Conservation (phyloP, 768 basidiomycete genomes). For the Amanita inopinata region DNA sequence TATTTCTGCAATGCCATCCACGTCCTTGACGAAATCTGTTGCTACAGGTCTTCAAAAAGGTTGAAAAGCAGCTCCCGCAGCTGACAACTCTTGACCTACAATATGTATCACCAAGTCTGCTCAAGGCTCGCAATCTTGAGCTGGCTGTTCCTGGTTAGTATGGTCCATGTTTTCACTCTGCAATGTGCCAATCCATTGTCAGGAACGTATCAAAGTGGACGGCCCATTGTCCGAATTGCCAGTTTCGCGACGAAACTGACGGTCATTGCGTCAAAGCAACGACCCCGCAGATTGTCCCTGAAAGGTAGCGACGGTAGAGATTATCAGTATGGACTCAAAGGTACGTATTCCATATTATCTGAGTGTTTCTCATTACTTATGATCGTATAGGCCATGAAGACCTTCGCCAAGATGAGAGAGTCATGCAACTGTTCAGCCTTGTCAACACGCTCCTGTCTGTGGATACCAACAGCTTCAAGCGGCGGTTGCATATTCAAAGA, state of each 20-base stretch:
- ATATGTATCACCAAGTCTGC: slow-evolving; percentile 89
- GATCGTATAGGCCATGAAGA: slow-evolving; percentile 80
- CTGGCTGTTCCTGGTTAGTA: slow-evolving; percentile 86
- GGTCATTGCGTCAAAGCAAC: slow-evolving; percentile 95
- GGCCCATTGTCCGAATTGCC: slow-evolving; percentile 68
- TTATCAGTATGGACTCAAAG: slow-evolving; percentile 89
- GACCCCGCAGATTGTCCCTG: slow-evolving; percentile 79
- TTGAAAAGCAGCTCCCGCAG: slow-evolving; percentile 88
- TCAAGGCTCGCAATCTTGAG: slow-evolving; percentile 84
- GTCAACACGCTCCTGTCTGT: slow-evolving; percentile 91
- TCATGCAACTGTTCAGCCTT: slow-evolving; percentile 97
- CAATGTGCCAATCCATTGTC: background rate
- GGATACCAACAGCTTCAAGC: slow-evolving; percentile 92
- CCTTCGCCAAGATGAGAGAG: slow-evolving; percentile 95
- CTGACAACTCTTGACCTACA: slow-evolving; percentile 89
- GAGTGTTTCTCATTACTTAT: background rate
- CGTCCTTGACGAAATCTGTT: background rate
- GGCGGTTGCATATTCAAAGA: slow-evolving; percentile 88
- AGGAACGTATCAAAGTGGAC: slow-evolving; percentile 92
- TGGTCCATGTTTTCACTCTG: background rate
- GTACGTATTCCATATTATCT: slow-evolving; percentile 24
- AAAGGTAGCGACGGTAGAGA: slow-evolving; percentile 90
- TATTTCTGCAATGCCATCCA: background rate
- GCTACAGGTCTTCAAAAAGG: slow-evolving; percentile 82
- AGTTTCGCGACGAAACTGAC: slow-evolving; percentile 85